Evolutionary conservation across 2,329 filamentous ascomycete species (phyloP).

Genomic region (Aspergillus caelatus): DNA sequence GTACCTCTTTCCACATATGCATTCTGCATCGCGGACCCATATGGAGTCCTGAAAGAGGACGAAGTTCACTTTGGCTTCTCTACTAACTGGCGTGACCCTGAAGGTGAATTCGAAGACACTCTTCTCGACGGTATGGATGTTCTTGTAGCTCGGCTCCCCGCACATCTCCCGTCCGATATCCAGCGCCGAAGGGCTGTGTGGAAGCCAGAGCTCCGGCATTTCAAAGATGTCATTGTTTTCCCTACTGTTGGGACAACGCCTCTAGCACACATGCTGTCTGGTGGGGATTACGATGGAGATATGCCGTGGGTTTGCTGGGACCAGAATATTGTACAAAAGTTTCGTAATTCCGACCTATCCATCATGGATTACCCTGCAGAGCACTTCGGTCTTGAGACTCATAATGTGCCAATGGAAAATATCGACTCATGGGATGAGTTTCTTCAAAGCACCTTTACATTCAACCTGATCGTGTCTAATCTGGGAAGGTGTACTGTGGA

Average conservation of each 20-base stretch:
- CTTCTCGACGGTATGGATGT: slow-evolving; percentile 53
- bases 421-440: slow-evolving; percentile 44
- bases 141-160: slow-evolving; percentile 60
- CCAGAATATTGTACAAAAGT: slow-evolving; percentile 51
- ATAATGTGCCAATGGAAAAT: slow-evolving; percentile 45
- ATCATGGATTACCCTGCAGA: slow-evolving; percentile 36
- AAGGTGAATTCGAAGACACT: slow-evolving; percentile 43
- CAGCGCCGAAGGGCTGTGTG: slow-evolving; percentile 56
- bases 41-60: slow-evolving; percentile 53
- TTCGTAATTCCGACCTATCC: slow-evolving; percentile 56
- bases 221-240: slow-evolving; percentile 63
- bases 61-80: slow-evolving; percentile 62
- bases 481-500: slow-evolving; percentile 57
- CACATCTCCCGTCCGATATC: slow-evolving; percentile 61
- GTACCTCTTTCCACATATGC: slow-evolving; percentile 57
- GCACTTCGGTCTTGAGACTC: slow-evolving; percentile 52
- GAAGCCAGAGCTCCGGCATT: slow-evolving; percentile 54
- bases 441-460: slow-evolving; percentile 49
- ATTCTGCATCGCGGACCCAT: slow-evolving; percentile 61
- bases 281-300: slow-evolving; percentile 69
- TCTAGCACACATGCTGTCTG: slow-evolving; percentile 62
- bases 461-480: slow-evolving; percentile 49
- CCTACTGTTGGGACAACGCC: slow-evolving; percentile 55
- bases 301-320: slow-evolving; percentile 65
- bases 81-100: slow-evolving; percentile 42